These are phyloP conservation scores for Verticillium dahliae DNA, from an alignment of 2,329 filamentous ascomycete genomes.

Conservation along the genomic window DNA sequence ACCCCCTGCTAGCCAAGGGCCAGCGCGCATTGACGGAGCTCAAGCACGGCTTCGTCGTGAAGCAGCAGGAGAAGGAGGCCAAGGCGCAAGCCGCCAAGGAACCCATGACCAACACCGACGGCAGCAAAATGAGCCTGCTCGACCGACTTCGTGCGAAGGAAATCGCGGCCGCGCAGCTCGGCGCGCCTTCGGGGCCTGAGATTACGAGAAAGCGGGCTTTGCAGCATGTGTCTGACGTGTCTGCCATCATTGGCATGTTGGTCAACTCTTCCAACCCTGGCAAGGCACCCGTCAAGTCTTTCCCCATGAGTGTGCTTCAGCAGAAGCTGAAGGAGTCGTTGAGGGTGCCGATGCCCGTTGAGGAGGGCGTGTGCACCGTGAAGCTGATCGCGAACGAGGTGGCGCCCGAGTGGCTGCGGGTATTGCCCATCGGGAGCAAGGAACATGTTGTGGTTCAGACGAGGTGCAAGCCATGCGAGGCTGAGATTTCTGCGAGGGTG, in stretches of 20 bases:
- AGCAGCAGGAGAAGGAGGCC: constrained; percentile 38
- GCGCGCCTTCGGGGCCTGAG: constrained; percentile 38
- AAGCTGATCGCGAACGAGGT: constrained; percentile 46
- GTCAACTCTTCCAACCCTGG: constrained; percentile 41
- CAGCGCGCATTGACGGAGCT: constrained; percentile 64
- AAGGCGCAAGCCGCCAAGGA: constrained; percentile 24
- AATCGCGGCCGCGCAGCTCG: constrained; percentile 38
- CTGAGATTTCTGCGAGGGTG: constrained; percentile 8
- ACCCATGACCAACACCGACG: constrained; percentile 22
- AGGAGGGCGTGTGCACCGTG: constrained; percentile 44
- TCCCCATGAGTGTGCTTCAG: constrained; percentile 56
- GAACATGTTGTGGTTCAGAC: constrained; percentile 53
- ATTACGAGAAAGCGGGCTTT: constrained; percentile 58
- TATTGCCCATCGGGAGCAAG: constrained; percentile 43
- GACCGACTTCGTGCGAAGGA: constrained; percentile 72
- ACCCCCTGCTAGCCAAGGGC: constrained; percentile 56
- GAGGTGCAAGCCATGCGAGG: constrained; percentile 27
- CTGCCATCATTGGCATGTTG: constrained; percentile 61
- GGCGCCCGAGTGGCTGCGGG: constrained; percentile 48
- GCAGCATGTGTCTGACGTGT: constrained; percentile 62
- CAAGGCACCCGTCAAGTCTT: constrained; percentile 53
- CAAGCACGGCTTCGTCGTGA: constrained; percentile 51
- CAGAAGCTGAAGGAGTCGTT: constrained; percentile 64
- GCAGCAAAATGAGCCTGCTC: constrained; percentile 59
- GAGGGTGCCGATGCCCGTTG: constrained; percentile 43